Evolutionary conservation across 1,139 yeast species (phyloP).

Genomic region (Arxiozyma heterogenica): DNA sequence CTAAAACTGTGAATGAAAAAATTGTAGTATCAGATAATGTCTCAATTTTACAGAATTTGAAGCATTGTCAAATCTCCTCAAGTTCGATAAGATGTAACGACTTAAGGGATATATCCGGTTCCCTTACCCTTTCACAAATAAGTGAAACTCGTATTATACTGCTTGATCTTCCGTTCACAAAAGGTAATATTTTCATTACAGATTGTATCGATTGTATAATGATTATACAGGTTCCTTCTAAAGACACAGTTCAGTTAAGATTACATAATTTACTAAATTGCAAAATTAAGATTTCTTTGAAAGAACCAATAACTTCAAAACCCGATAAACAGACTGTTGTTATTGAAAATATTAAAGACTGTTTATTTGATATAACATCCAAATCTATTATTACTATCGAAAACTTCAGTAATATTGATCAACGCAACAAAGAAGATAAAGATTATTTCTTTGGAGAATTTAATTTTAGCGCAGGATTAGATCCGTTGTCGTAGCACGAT

Average conservation of each 20-base stretch:
- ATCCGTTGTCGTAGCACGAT: not conserved
- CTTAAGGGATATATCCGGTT: slow-evolving; percentile 8
- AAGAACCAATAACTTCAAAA: not conserved
- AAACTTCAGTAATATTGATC: slow-evolving; percentile 12
- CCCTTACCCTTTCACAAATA: slow-evolving; percentile 12
- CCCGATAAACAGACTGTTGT: slow-evolving; percentile 14
- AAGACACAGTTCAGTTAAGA: slow-evolving; percentile 17
- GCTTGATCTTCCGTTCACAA: slow-evolving; percentile 9
- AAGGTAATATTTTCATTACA: slow-evolving; percentile 19
- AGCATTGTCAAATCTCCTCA: slow-evolving; percentile 5
- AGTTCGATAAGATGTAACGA: not conserved
- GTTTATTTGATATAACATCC: slow-evolving; percentile 11
- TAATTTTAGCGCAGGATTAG: not conserved
- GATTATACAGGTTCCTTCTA: slow-evolving; percentile 6
- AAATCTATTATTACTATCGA: slow-evolving; percentile 10
- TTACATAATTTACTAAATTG: slow-evolving; percentile 16
- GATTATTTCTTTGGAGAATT: not conserved
- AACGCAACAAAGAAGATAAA: not conserved
- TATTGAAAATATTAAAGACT: slow-evolving; percentile 16
- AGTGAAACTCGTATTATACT: slow-evolving; percentile 8
- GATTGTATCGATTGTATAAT: slow-evolving; percentile 11
- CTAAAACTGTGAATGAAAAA: not conserved
- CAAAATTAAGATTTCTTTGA: slow-evolving; percentile 9
- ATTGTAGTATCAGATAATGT: not conserved
- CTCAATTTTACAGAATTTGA: slow-evolving; percentile 2